Base-by-base conservation (phyloP, 805 yeast species). In the Yarrowia sp. region DNA sequence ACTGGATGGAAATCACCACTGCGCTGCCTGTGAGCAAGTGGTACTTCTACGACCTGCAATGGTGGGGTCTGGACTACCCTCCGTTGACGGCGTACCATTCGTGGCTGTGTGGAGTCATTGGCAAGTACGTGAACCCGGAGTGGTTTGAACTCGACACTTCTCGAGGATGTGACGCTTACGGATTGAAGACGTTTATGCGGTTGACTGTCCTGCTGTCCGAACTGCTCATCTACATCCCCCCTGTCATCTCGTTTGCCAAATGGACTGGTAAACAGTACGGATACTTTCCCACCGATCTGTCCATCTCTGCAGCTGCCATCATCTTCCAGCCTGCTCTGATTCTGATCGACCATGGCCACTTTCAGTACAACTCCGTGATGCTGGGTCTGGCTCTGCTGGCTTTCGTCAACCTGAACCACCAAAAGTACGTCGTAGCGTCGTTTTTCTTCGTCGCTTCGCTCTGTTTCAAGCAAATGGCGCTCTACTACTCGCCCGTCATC, bases 11-110 rank as follows among this genome's bases (percentile, higher is more conserved):
- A 77, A 82, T 94, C 67, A 94, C 98, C 0, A 86, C 83, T 48
- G 86, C 87, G 73, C 77, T 93, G 61, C 95, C 97, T 0, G 78
- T 91, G 0, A 77, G 80, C 0, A 73, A 89, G 71, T 95, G 99
- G 99, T 95, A 95, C 76, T 90, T 84, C 80, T 92, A 87, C 77
- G 97, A 95, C 76, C 82, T 92, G 55, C 87, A 87, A 72, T 92
- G 94, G 80, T 95, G 99, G 98, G 97, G 98, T 0, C 82, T 95
- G 43, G 99, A 95, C 78, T 95, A 95, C 77, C 99, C 99, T 0
- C 98, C 98, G 8, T 80, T 95, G 71, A 94, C 99, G 0, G 99
- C 98, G 0, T 93, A 85, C 77, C 98, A 95, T 76, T 92, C 97
- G 61, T 91, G 88, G 84, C 42, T 91, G 0, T 76, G 89, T 58